phyloP scores from a whole-genome alignment of 116 monocot species.

The Papilionanthe hybrid region DNA sequence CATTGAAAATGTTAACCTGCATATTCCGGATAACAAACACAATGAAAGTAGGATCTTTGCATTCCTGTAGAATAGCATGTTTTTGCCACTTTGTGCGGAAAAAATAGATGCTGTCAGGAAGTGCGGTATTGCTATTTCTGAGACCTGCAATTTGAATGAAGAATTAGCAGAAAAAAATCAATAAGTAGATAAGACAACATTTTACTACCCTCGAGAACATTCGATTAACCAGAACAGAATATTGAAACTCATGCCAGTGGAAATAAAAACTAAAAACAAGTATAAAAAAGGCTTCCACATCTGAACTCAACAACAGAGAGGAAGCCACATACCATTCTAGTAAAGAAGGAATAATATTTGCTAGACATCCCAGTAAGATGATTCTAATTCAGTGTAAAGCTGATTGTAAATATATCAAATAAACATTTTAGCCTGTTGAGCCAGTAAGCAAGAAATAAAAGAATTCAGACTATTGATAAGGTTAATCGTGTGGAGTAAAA shows the following conservation, averaged over 20 bases:
- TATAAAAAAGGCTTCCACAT: not conserved
- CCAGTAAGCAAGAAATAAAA: not conserved
- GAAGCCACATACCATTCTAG: not conserved
- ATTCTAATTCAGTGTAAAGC: not conserved
- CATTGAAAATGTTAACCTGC: slow-evolving; percentile 53
- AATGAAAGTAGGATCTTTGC: slow-evolving; percentile 58
- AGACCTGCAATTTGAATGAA: slow-evolving; percentile 45
- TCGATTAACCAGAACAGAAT: not conserved
- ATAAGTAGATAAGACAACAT: not conserved
- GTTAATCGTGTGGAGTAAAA: not conserved
- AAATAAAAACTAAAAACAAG: not conserved
- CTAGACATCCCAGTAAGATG: not conserved
- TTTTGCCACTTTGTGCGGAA: slow-evolving; percentile 82
- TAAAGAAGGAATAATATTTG: not conserved
- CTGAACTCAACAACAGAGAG: not conserved
- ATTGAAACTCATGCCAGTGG: not conserved
- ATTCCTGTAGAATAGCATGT: slow-evolving; percentile 54
- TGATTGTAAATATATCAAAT: not conserved
- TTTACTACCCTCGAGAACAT: not conserved
- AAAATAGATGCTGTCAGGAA: slow-evolving; percentile 90
- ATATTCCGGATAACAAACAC: slow-evolving; percentile 83
- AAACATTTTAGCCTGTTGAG: not conserved
- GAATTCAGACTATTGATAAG: not conserved
- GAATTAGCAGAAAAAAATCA: slow-evolving; percentile 3
- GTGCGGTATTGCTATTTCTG: slow-evolving; percentile 87